Evolutionary conservation across 306 rosid species (phyloP), one percentile per base, ranked within the genome.

Genomic region (Dryas alaskensis): DNA sequence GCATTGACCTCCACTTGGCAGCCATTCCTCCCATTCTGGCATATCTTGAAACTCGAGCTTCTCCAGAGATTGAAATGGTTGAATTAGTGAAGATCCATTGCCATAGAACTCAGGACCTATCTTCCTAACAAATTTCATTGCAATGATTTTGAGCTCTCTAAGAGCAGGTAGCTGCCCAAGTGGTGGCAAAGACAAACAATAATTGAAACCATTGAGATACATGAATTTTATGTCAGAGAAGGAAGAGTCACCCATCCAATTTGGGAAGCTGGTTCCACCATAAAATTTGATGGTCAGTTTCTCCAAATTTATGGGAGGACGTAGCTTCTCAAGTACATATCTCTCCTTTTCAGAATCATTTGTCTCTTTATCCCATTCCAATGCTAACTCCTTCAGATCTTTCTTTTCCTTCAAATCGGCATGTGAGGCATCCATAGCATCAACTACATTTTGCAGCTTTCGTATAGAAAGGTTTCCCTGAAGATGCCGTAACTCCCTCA

Each of bases 141-240:
- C 4, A 0, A 0, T 0, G 1, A 73, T 47, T 16, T 19, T 3
- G 6, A 77, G 62, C 45, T 27, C 1, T 16, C 55, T 77, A 10
- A 81, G 76, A 10, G 60, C n/a, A 0, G 69, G 76, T 62, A 81
- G 57, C 58, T 4, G 47, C 0, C 73, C 82, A 54, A 81, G 63
- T 3, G 63, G 25, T 8, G 79, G 81, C 77, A 69, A 25, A 1
- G 6, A 2, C 3, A 0, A 14, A 6, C 75, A 71, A 58, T 4
- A 7, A 2, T 5, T 7, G 10, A 45, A 71, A 44, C 27, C n/a
- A 3, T 0, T 2, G 3, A 71, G 66, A 0, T 40, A 17, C 42
- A 63, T 8, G 27, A 22, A 39, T 62, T 6, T 40, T 50, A 77
- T 67, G 49, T 60, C 68, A 40, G 44, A 12, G 40, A 69, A 46